Base-by-base conservation (phyloP, 2,329 filamentous ascomycete genomes). In the Dryadomyces sulphureus region DNA sequence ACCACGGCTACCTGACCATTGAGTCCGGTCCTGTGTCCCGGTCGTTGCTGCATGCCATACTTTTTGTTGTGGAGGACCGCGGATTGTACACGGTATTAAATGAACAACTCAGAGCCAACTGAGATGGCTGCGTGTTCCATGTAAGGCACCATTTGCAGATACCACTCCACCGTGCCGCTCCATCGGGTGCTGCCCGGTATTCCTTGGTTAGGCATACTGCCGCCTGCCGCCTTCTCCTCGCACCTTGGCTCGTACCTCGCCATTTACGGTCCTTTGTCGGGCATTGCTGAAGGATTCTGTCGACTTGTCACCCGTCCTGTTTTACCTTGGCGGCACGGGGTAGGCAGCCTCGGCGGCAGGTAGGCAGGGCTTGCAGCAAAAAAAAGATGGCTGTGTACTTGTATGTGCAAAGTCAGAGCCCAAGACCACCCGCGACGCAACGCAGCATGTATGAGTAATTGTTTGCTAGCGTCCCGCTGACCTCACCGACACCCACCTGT, bases 121-220 rank as follows among this genome's bases (percentile, higher is more conserved):
- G 39, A 16, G 19, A 16, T 45, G n/a, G 22, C 35, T 38, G 21
- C 41, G 11, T 43, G 32, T 43, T 36, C 35, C 35, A 50, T 50
- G 50, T 50, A 52, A 52, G 48, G 50, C 50, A 50, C 48, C 48
- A 27, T 38, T 32, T 27, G 7, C 41, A 30, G 14, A 36, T 45
- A 20, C 19, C 40, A 48, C 50, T 35, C 16, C 25, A 36, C 38
- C 45, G 49, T 48, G 35, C 49, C 49, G 46, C 35, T 36, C 50
- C 46, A 45, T 52, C 49, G 52, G 52, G 36, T 45, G 14, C 22
- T 40, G 25, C n/a, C 32, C 41, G 41, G 19, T 7, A 3, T 14
- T 11, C 3, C 11, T n/a, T 38, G 35, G 25, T n/a, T 20, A 21
- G 34, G 35, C 22, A 38, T 34, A 7, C n/a, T n/a, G 12, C 19